A percentile compares a stretch with the other conserved stretches of the same genome.
phyloP scores from a whole-genome alignment of 371 early-diverging fungal species.

The Syncephalastrum racemosum region DNA sequence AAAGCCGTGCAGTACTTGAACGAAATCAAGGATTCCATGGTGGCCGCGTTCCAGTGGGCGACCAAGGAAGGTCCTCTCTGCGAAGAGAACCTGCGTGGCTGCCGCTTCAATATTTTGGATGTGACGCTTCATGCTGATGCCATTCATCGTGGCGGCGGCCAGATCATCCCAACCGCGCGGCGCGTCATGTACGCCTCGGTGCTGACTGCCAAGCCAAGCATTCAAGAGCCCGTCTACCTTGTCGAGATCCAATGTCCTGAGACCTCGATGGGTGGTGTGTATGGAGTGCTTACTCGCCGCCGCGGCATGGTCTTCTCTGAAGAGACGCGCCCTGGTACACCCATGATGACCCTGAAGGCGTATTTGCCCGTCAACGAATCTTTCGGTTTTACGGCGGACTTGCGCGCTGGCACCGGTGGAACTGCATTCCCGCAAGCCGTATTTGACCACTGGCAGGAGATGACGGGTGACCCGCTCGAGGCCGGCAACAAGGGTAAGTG shows the following conservation, averaged over 20 bases:
- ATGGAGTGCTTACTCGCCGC: conserved; percentile 91
- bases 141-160: conserved; percentile 99
- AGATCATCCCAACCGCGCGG: conserved; percentile 93
- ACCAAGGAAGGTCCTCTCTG: conserved; percentile 93
- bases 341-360: conserved; percentile 90
- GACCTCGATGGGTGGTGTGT: conserved; percentile 93
- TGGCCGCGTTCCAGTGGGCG: conserved; percentile 96
- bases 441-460: conserved; percentile 80
- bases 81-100: conserved; percentile 96
- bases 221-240: conserved; percentile 99
- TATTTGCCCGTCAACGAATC: conserved; percentile 98
- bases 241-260: conserved; percentile 98
- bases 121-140: conserved; percentile 99
- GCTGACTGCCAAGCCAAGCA: conserved; percentile 88
- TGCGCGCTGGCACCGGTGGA: conserved; percentile 90
- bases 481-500: conserved; percentile 61
- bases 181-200: conserved; percentile 94
- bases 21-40: conserved; percentile 99
- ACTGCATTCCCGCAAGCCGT: conserved; percentile 97
- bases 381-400: conserved; percentile 97
- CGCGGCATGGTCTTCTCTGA: conserved; percentile 95
- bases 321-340: conserved; percentile 90
- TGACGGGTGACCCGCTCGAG: conserved; percentile 71
- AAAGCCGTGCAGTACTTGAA: conserved; percentile 99
- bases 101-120: conserved; percentile 99